Evolutionary conservation across 1,284 basidiomycete genomes (phyloP).

Genomic region (Fomitopsis betulina): DNA sequence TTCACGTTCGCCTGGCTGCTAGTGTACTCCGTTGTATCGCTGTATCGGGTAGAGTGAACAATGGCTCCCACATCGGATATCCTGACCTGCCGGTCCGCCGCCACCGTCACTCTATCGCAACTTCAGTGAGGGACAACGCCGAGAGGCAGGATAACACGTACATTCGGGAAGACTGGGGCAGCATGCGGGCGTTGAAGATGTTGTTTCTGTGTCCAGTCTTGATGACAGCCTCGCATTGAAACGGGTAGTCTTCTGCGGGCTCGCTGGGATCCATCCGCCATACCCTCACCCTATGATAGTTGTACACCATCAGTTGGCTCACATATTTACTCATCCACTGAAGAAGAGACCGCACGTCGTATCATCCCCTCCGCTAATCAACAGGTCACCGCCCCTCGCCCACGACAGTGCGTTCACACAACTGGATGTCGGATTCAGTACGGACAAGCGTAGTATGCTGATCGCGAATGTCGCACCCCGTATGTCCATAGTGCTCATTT

Average conservation of each 20-base stretch:
- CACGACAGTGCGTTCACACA: constrained; percentile 88
- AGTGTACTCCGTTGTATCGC: constrained; percentile 35
- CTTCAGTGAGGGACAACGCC: background rate
- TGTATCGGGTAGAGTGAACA: constrained; percentile 27
- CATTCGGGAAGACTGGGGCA: constrained; percentile 72
- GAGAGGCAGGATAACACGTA: constrained; percentile 27
- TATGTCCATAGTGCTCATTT: constrained; percentile 49
- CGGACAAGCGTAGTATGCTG: background rate
- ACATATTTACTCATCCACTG: background rate
- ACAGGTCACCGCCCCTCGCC: constrained; percentile 68
- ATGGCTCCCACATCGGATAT: constrained; percentile 73
- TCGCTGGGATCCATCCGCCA: constrained; percentile 54
- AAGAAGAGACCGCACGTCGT: constrained; percentile 52
- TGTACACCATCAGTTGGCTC: background rate
- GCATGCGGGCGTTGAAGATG: constrained; percentile 84
- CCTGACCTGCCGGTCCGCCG: constrained; percentile 71
- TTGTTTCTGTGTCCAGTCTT: constrained; percentile 81
- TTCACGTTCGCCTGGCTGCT: constrained; percentile 43
- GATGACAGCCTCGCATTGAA: constrained; percentile 58
- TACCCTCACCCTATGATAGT: constrained; percentile 51
- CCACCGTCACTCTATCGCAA: constrained; percentile 3
- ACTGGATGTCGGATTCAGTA: constrained; percentile 28
- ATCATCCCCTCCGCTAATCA: constrained; percentile 84
- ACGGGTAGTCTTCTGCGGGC: constrained; percentile 46
- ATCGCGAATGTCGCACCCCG: constrained; percentile 43